Conservation (phyloP, 441 rosid species). For the Raphanus hybrid region DNA sequence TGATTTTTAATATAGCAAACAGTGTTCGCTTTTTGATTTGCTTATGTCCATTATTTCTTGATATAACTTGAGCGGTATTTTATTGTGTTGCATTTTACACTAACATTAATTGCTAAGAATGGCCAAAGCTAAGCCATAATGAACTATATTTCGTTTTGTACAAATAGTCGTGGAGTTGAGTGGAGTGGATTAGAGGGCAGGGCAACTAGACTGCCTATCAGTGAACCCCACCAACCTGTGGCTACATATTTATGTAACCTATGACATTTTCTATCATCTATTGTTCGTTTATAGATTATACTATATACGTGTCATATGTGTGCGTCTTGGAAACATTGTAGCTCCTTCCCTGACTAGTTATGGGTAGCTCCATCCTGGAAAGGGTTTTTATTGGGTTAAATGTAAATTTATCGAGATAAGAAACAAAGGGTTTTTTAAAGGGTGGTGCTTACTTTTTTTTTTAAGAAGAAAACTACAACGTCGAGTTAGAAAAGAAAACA, state of each 20-base stretch:
- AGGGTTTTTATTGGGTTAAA: background rate
- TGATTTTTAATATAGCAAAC: background rate
- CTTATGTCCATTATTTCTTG: background rate
- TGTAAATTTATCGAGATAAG: background rate
- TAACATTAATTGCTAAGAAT: background rate
- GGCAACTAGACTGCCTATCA: slow-evolving; percentile 12
- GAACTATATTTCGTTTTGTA: background rate
- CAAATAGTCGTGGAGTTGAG: background rate
- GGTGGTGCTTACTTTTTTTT: slow-evolving; percentile 4
- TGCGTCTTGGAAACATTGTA: background rate
- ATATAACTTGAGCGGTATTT: background rate
- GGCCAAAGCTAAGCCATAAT: background rate
- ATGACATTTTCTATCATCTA: slow-evolving; percentile 1
- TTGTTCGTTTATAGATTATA: background rate
- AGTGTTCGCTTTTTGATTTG: background rate
- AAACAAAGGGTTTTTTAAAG: background rate
- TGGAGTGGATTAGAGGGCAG: slow-evolving; percentile 26
- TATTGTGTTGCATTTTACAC: background rate
- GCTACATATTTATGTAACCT: background rate
- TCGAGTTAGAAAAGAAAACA: background rate
- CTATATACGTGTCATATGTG: background rate
- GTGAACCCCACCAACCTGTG: slow-evolving; percentile 5
- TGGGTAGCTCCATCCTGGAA: slow-evolving; percentile 4
- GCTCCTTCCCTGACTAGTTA: slow-evolving; percentile 9
- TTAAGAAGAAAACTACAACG: slow-evolving; percentile 1